A percentile compares a stretch with the other conserved stretches of the same genome.
Evolutionary conservation across 1,284 basidiomycete species (phyloP).

Genomic region (Garcileccinum viscosum): DNA sequence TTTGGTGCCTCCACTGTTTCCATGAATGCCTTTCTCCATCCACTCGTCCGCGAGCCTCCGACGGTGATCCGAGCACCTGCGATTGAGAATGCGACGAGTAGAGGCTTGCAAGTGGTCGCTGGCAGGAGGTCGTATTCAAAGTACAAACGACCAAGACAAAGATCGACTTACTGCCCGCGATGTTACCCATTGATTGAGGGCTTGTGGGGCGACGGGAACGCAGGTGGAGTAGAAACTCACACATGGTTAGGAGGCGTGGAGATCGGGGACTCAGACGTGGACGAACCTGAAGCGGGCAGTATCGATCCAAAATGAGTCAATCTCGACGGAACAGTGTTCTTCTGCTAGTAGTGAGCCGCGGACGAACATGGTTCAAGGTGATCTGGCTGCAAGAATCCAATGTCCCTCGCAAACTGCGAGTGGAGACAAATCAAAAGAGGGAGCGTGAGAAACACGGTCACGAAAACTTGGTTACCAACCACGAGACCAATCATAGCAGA

Average conservation of each 20-base stretch:
- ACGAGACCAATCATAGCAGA: too few relatives aligned
- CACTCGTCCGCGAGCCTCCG: too few relatives aligned
- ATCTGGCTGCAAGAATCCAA: slow-evolving; percentile 74
- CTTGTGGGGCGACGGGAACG: slow-evolving; percentile 84
- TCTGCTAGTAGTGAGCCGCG: too few relatives aligned
- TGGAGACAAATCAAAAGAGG: slow-evolving; percentile 85
- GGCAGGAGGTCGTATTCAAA: background rate
- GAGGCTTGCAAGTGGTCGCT: slow-evolving; percentile 66
- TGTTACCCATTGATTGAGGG: slow-evolving; percentile 87
- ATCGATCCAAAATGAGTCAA: slow-evolving; percentile 84
- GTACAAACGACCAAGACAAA: background rate
- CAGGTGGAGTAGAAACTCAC: slow-evolving; percentile 85
- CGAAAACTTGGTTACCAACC: slow-evolving; percentile 76
- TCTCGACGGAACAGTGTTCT: slow-evolving; percentile 59
- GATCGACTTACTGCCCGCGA: slow-evolving; percentile 57
- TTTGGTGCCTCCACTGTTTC: too few relatives aligned
- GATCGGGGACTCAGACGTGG: too few relatives aligned
- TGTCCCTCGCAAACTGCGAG: slow-evolving; percentile 84
- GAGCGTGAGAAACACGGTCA: slow-evolving; percentile 79
- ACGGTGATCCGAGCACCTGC: slow-evolving; percentile 71
- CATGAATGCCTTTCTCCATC: too few relatives aligned
- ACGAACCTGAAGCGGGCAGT: slow-evolving; percentile 87
- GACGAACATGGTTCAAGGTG: slow-evolving; percentile 60
- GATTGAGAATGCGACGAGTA: slow-evolving; percentile 78
- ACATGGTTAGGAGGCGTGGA: slow-evolving; percentile 3